Evolutionary conservation across 1,139 yeast species (phyloP).

Genomic region (Yamadazyma siamensis): DNA sequence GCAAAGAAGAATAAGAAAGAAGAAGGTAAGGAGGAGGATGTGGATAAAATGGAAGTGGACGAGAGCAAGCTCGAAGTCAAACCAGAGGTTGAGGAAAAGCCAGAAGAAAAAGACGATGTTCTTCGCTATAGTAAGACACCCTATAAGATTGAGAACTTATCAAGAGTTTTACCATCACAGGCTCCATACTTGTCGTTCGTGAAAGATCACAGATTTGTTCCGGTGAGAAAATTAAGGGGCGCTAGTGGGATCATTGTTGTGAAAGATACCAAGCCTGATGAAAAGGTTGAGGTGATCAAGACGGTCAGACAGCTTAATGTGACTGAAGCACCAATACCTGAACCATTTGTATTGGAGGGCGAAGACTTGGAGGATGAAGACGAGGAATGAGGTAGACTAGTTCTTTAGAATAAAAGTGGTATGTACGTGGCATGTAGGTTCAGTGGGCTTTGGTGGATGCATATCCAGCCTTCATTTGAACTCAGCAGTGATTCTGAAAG

Average conservation of each 20-base stretch:
- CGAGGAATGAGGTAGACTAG: no score
- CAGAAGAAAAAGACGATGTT: constrained; percentile 20
- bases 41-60: constrained; percentile 9
- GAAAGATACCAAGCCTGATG: constrained; percentile 65
- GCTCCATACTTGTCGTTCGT: constrained; percentile 76
- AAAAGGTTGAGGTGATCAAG: constrained; percentile 65
- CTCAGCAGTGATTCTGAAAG: no score
- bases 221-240: constrained; percentile 78
- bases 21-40: constrained; percentile 22
- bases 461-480: no score
- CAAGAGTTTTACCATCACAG: constrained; percentile 92
- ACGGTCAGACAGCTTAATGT: constrained; percentile 81
- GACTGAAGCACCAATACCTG: constrained; percentile 88
- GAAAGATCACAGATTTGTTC: constrained; percentile 74
- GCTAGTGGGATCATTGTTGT: constrained; percentile 80
- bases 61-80: constrained; percentile 18
- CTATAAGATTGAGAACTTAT: constrained; percentile 70
- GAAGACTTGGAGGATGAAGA: constrained; percentile 46
- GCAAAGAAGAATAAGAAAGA: constrained; percentile 73
- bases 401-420: no score
- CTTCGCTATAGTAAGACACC: constrained; percentile 54
- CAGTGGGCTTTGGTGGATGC: no score
- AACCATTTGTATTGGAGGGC: constrained; percentile 69
- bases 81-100: constrained; percentile 20
- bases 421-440: no score